These are phyloP conservation scores for Prunus kanzakura DNA, from an alignment of 306 rosid species.

Conservation along the genomic window DNA sequence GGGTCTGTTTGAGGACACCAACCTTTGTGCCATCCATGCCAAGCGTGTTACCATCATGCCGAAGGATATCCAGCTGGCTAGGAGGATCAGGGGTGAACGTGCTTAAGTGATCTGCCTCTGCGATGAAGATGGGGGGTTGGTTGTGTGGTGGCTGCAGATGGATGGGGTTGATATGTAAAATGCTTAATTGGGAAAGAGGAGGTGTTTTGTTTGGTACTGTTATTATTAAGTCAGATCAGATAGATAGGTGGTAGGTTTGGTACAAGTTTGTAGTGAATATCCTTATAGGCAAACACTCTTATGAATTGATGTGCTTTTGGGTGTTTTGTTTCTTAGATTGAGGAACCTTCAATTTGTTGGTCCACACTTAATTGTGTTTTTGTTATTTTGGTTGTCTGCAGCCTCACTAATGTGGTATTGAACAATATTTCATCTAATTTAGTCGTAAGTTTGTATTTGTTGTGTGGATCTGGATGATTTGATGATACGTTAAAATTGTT, in stretches of 20 bases:
- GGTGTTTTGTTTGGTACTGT: conserved; percentile 19
- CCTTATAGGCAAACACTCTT: conserved; percentile 9
- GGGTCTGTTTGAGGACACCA: conserved; percentile 88
- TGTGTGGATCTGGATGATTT: background rate
- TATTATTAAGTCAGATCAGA: background rate
- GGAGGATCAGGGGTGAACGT: conserved; percentile 91
- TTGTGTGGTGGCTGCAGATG: conserved; percentile 45
- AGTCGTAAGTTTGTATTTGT: conserved; percentile 14
- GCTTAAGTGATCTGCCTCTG: conserved; percentile 34
- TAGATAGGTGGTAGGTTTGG: conserved; percentile 20
- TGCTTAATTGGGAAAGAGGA: background rate
- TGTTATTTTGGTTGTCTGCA: conserved; percentile 34
- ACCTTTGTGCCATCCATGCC: conserved; percentile 87
- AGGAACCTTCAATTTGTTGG: conserved; percentile 14
- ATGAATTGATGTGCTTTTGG: background rate
- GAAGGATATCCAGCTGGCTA: conserved; percentile 85
- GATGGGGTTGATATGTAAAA: background rate
- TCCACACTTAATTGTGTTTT: conserved; percentile 8
- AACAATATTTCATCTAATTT: conserved; percentile 50
- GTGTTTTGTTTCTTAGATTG: conserved; percentile 12
- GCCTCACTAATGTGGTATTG: conserved; percentile 42
- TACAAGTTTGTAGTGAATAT: conserved; percentile 18
- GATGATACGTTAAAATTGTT: background rate
- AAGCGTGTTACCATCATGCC: conserved; percentile 98
- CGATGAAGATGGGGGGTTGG: background rate